phyloP scores from a whole-genome alignment of 331 rosid species.

The Dryas integrifolia region DNA sequence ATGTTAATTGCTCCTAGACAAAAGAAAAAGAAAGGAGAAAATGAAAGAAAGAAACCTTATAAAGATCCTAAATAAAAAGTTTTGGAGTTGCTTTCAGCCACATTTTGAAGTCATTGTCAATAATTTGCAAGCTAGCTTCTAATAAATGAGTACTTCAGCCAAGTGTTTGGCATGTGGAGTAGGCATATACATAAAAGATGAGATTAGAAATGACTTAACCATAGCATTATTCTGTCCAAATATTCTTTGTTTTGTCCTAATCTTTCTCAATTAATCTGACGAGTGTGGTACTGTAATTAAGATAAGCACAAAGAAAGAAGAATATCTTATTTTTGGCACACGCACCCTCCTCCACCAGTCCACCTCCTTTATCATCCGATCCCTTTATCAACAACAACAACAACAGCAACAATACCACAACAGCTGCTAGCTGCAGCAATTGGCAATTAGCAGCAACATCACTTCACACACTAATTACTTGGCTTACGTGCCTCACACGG shows the following conservation, averaged over 20 bases:
- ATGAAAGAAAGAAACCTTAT: too few relatives aligned
- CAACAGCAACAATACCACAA: background rate
- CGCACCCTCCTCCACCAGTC: background rate
- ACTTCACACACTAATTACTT: background rate
- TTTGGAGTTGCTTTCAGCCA: too few relatives aligned
- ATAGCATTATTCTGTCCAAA: background rate
- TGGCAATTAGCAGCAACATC: background rate
- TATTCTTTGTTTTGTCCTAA: background rate
- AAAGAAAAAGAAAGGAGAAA: too few relatives aligned
- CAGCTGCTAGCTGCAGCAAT: background rate
- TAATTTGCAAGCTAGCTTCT: too few relatives aligned
- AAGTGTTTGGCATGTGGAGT: too few relatives aligned
- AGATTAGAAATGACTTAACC: background rate
- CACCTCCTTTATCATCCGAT: background rate
- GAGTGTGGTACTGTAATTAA: background rate
- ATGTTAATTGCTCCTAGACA: too few relatives aligned
- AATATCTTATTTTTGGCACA: background rate
- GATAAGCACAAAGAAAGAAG: background rate
- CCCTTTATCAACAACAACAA: background rate
- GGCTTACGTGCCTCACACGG: conserved; percentile 64
- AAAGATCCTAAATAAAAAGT: too few relatives aligned
- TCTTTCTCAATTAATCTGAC: background rate
- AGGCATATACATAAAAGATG: background rate
- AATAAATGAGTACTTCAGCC: too few relatives aligned
- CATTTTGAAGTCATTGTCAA: too few relatives aligned